Conservation (phyloP, 495 filamentous ascomycete genomes). For the Aspergillus saccharolyticus region DNA sequence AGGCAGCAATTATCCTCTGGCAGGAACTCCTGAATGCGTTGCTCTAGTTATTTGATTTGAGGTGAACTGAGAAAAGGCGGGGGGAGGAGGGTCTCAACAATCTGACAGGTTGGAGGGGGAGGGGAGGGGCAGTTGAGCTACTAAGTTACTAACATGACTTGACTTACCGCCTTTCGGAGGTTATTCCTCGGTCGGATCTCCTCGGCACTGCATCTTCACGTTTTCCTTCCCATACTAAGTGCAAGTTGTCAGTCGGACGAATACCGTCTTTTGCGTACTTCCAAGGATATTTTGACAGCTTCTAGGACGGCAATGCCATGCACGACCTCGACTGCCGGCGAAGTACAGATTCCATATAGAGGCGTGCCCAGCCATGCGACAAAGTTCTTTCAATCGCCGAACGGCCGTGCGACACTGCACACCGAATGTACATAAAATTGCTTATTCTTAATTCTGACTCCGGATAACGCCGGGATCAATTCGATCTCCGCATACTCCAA, state of each 20-base stretch:
- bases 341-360: neutral
- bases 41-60: neutral
- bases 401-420: too few species aligned
- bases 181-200: neutral
- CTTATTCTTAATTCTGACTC: too few species aligned
- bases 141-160: too few species aligned
- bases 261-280: too few species aligned
- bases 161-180: constrained; percentile 7
- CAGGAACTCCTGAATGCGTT: neutral
- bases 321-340: neutral
- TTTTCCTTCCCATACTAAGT: too few species aligned
- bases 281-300: too few species aligned
- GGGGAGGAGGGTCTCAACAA: neutral
- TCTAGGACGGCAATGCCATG: too few species aligned
- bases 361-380: too few species aligned
- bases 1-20: neutral
- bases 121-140: constrained; percentile 16
- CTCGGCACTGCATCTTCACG: neutral
- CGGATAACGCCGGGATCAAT: too few species aligned
- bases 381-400: too few species aligned
- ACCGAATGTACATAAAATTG: too few species aligned
- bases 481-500: too few species aligned
- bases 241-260: neutral
- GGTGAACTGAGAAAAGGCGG: neutral
- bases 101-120: constrained; percentile 2